These are phyloP conservation scores for Closterium sp. DNA, from an alignment of 139 green algal species.

Conservation along the genomic window DNA sequence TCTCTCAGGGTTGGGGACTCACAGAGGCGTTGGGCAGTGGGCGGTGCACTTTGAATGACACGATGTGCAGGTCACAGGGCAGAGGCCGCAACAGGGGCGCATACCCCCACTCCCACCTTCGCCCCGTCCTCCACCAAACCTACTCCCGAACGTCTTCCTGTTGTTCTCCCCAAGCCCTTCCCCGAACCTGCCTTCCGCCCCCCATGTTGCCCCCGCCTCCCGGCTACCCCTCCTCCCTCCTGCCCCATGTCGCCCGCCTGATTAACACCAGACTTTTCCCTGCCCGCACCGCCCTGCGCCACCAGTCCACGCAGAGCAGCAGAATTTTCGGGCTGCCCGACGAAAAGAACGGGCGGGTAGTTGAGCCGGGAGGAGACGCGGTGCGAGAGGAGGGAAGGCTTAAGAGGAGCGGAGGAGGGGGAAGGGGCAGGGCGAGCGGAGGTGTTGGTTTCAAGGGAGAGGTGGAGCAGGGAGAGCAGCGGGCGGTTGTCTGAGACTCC, in stretches of 20 bases:
- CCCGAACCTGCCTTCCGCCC: not conserved
- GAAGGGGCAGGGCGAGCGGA: not conserved
- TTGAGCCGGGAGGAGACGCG: constrained; percentile 25
- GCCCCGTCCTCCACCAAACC: not conserved
- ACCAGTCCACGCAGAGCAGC: not conserved
- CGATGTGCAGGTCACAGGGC: constrained; percentile 30
- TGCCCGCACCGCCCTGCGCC: not conserved
- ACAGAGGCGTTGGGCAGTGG: not conserved
- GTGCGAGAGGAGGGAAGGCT: constrained; percentile 43
- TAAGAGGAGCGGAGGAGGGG: constrained; percentile 12
- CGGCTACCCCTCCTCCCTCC: not conserved
- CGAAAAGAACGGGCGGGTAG: constrained; percentile 33
- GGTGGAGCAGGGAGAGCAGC: constrained; percentile 20
- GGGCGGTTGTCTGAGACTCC: constrained; percentile 45
- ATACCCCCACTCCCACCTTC: constrained; percentile 1
- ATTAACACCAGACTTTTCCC: not conserved
- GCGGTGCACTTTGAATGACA: constrained; percentile 33
- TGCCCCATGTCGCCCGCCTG: not conserved
- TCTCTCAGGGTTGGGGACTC: no score
- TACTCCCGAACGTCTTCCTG: not conserved
- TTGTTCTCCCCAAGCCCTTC: no score
- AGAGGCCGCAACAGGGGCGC: not conserved
- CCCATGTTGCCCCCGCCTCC: not conserved
- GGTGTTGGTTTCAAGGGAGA: constrained; percentile 26
- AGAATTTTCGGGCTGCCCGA: constrained; percentile 17